Conservation (phyloP, 495 filamentous ascomycete genomes). For the Xylaria bambusicola region DNA sequence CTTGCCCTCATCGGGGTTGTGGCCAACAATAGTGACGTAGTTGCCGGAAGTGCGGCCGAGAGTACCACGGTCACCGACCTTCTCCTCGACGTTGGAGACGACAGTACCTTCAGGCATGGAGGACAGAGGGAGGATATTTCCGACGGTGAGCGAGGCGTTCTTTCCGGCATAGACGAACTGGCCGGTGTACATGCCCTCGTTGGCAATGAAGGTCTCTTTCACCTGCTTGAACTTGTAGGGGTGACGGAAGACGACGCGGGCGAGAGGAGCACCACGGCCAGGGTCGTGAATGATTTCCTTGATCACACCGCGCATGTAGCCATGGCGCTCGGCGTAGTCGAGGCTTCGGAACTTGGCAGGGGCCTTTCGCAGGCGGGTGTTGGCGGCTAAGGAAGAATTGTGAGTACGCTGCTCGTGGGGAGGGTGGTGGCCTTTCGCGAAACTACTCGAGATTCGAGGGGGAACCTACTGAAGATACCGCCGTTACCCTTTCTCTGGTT, state of each 20-base stretch:
- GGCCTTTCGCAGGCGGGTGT: slow-evolving; percentile 90
- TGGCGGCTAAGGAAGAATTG: slow-evolving; percentile 33
- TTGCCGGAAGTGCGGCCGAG: slow-evolving; percentile 96
- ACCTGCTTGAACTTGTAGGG: slow-evolving; percentile 86
- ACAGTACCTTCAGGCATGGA: slow-evolving; percentile 98
- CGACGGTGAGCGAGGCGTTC: slow-evolving; percentile 91
- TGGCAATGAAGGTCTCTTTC: slow-evolving; percentile 98
- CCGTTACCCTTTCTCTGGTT: slow-evolving; percentile 98
- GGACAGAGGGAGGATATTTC: slow-evolving; percentile 92
- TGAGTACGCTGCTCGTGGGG: slow-evolving; percentile 8
- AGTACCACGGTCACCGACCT: slow-evolving; percentile 92
- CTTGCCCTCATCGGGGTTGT: slow-evolving; percentile 99
- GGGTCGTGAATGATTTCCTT: slow-evolving; percentile 99
- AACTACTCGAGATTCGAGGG: slow-evolving; percentile 12
- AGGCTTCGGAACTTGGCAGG: slow-evolving; percentile 88
- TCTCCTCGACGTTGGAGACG: slow-evolving; percentile 98
- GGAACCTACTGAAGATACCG: slow-evolving; percentile 89
- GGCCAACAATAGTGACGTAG: slow-evolving; percentile 98
- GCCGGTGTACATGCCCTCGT: slow-evolving; percentile 99
- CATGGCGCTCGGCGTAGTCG: slow-evolving; percentile 94
- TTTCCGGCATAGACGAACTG: slow-evolving; percentile 99
- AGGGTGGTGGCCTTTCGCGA: slow-evolving; percentile 21
- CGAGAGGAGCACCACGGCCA: slow-evolving; percentile 95
- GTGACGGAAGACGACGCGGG: slow-evolving; percentile 93
- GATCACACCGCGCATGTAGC: slow-evolving; percentile 93